Conservation (phyloP, 371 early-diverging fungal species). For the Zychaea mexicana region DNA sequence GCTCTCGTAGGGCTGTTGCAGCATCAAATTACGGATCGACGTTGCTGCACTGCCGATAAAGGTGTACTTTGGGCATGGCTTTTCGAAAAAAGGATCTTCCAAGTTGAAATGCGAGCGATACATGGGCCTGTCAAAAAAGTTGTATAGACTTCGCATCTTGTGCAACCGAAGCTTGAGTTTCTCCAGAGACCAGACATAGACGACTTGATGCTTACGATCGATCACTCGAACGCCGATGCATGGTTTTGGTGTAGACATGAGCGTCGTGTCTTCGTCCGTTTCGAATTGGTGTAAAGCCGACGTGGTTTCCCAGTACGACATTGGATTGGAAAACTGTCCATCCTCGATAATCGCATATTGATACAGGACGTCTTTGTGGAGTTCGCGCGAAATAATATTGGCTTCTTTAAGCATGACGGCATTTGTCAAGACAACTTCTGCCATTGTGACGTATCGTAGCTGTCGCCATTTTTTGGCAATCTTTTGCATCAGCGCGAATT, state of each 20-base stretch:
- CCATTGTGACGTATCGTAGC: constrained; percentile 69
- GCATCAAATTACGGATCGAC: constrained; percentile 54
- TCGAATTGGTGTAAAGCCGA: constrained; percentile 58
- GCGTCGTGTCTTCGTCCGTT: constrained; percentile 53
- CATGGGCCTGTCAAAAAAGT: constrained; percentile 70
- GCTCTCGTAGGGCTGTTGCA: constrained; percentile 53
- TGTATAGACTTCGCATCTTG: constrained; percentile 77
- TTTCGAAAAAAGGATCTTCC: constrained; percentile 77
- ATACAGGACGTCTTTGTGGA: constrained; percentile 77
- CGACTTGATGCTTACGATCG: constrained; percentile 67
- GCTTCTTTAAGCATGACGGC: constrained; percentile 84
- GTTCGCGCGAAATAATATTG: constrained; percentile 82
- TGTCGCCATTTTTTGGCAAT: constrained; percentile 58
- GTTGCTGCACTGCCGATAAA: constrained; percentile 69
- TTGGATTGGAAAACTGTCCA: constrained; percentile 44
- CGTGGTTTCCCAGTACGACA: constrained; percentile 69
- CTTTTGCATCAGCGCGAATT: constrained; percentile 8
- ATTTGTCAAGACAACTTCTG: constrained; percentile 70
- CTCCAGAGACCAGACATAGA: constrained; percentile 78
- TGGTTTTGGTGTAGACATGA: constrained; percentile 46
- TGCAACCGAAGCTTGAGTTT: constrained; percentile 66
- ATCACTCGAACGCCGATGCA: constrained; percentile 72
- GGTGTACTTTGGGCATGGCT: constrained; percentile 59
- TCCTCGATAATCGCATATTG: constrained; percentile 78
- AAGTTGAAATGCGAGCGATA: constrained; percentile 71